Evolutionary conservation across 2,329 filamentous ascomycete species (phyloP).

Genomic region (Verticillium dahliae): DNA sequence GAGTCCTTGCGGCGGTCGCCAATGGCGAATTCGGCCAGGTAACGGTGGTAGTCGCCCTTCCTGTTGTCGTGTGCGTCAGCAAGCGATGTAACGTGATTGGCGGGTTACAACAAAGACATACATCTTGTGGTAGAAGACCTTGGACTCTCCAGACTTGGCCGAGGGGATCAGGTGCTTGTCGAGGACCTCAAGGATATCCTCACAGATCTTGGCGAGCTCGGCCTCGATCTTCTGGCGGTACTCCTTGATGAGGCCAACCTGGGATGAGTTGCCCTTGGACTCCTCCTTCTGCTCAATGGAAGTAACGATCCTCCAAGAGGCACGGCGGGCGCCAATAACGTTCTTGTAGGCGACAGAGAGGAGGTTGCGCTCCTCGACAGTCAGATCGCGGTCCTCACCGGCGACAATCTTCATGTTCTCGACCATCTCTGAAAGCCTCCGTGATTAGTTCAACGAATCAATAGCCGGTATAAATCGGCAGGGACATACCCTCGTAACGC

Average conservation of each 20-base stretch:
- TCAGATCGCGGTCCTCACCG: conserved; percentile 74
- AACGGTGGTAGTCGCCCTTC: conserved; percentile 99
- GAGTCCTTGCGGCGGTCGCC: conserved; percentile 93
- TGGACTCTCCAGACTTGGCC: conserved; percentile 92
- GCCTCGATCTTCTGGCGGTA: conserved; percentile 98
- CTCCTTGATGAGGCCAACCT: conserved; percentile 90
- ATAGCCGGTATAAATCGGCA: not conserved
- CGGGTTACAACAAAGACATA: conserved; percentile 33
- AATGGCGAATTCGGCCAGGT: conserved; percentile 93
- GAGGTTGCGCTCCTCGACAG: conserved; percentile 95
- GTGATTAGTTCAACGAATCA: conserved; percentile 5
- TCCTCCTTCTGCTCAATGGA: conserved; percentile 99
- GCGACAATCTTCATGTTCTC: conserved; percentile 99
- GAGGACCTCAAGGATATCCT: conserved; percentile 92
- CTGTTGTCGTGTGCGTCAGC: conserved; percentile 38
- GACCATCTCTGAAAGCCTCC: conserved; percentile 73
- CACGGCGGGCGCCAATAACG: conserved; percentile 92
- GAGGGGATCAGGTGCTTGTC: conserved; percentile 92
- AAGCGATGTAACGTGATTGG: not conserved
- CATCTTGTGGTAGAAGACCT: conserved; percentile 99
- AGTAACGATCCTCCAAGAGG: conserved; percentile 96
- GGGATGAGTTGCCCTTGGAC: conserved; percentile 91
- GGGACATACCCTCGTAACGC: conserved; percentile 88
- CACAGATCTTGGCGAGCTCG: conserved; percentile 95
- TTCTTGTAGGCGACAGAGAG: conserved; percentile 99